Conservation (phyloP, 139 green algal genomes). For the Volvox africanus region DNA sequence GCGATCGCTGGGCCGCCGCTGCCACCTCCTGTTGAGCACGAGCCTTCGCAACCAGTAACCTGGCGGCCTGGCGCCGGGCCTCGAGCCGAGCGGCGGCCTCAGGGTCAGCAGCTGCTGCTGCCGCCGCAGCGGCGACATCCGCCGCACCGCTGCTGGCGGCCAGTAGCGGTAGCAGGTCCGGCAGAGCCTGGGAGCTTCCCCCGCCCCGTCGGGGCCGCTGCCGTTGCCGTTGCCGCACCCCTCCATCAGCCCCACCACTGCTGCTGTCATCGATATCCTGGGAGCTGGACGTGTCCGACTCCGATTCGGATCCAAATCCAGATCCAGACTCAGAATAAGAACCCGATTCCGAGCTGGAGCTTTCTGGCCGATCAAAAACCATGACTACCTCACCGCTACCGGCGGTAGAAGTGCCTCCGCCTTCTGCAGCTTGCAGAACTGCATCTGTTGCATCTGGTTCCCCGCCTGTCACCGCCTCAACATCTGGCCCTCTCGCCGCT, state of each 20-base stretch:
- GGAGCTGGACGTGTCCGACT: neutral
- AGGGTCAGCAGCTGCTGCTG: neutral
- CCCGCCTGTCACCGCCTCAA: neutral
- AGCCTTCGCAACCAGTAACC: slow-evolving; percentile 34
- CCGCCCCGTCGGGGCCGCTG: neutral
- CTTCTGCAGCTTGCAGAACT: neutral
- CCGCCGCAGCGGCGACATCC: neutral
- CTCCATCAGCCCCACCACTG: neutral
- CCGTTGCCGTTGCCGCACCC: neutral
- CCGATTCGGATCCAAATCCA: neutral
- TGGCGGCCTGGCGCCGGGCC: slow-evolving; percentile 28
- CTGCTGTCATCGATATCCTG: neutral
- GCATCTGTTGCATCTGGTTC: neutral
- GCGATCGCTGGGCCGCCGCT: slow-evolving; percentile 25
- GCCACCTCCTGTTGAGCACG: slow-evolving; percentile 32
- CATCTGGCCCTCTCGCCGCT: neutral
- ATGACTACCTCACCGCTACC: slow-evolving; percentile 23
- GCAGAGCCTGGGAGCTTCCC: neutral
- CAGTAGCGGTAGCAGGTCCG: too few relatives aligned
- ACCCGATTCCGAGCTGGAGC: neutral
- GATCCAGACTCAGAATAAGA: neutral
- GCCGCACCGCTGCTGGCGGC: neutral
- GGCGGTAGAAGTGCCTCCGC: neutral
- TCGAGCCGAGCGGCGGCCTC: slow-evolving; percentile 20
- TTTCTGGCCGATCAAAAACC: neutral